These are phyloP conservation scores for Solanum pinnatisectum DNA, from an alignment of 257 asterid genomes.

Conservation along the genomic window DNA sequence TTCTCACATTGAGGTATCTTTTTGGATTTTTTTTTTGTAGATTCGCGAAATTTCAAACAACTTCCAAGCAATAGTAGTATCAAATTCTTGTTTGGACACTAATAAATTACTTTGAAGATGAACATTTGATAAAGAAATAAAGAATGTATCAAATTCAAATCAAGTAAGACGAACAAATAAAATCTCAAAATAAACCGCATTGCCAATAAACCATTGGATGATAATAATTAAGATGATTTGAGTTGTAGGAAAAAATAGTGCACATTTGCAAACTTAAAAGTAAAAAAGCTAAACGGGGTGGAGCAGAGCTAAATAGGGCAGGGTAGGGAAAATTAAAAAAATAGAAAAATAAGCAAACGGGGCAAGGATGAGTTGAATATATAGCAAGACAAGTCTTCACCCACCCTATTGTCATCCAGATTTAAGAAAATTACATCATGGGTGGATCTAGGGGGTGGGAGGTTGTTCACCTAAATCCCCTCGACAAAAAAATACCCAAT, in stretches of 20 bases:
- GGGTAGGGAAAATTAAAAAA: neutral
- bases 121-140: too few species aligned
- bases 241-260: neutral
- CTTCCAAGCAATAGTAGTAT: neutral
- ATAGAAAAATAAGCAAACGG: too few species aligned
- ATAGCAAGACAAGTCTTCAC: neutral
- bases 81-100: neutral
- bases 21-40: neutral
- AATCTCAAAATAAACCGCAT: neutral
- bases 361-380: neutral
- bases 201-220: neutral
- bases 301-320: neutral
- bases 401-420: neutral
- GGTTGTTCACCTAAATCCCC: neutral
- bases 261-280: neutral
- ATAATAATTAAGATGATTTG: neutral
- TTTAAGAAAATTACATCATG: neutral
- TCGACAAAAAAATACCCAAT: neutral
- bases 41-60: neutral
- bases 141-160: neutral
- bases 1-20: too few species aligned
- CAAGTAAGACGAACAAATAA: neutral
- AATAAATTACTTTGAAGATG: neutral
- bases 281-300: neutral
- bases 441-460: neutral